These are phyloP conservation scores for Diatrype stigma DNA, from an alignment of 2,329 filamentous ascomycete genomes.

Conservation along the genomic window DNA sequence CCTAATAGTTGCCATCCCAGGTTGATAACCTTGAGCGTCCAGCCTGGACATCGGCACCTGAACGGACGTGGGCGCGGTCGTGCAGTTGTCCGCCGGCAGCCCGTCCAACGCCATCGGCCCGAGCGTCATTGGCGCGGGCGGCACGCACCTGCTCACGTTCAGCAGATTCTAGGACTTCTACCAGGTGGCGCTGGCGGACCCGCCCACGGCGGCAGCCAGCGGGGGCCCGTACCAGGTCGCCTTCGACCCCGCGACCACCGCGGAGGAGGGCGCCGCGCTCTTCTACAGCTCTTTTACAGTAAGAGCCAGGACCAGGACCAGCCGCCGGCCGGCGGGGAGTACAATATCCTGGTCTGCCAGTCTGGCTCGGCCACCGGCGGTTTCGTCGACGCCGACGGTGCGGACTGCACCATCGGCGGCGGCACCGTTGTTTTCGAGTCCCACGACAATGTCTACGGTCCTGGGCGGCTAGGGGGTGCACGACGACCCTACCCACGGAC, in stretches of 20 bases:
- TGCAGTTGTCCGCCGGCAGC: slow-evolving; percentile 39
- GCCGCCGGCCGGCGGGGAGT: slow-evolving; percentile 53
- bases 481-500: slow-evolving; percentile 25
- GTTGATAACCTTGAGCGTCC: too few species aligned
- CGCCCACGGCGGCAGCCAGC: slow-evolving; percentile 45
- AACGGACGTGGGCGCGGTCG: slow-evolving; percentile 55
- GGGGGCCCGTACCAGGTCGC: slow-evolving; percentile 45
- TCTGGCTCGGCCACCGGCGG: slow-evolving; percentile 44
- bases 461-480: slow-evolving; percentile 55
- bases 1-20: too few species aligned
- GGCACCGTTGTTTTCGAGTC: slow-evolving; percentile 58
- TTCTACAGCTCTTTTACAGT: slow-evolving; percentile 57
- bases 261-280: slow-evolving; percentile 51
- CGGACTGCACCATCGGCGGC: slow-evolving; percentile 33
- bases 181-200: slow-evolving; percentile 38
- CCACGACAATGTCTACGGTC: slow-evolving; percentile 59
- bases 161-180: slow-evolving; percentile 67
- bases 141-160: slow-evolving; percentile 51
- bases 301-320: slow-evolving; percentile 42
- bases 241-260: slow-evolving; percentile 45
- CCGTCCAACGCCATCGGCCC: slow-evolving; percentile 59
- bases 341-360: slow-evolving; percentile 59
- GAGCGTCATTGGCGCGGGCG: slow-evolving; percentile 42
- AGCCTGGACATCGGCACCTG: slow-evolving; percentile 51
- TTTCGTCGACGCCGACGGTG: slow-evolving; percentile 33